These are phyloP conservation scores for Aspergillus cristatus DNA, from an alignment of 495 filamentous ascomycete genomes.

Conservation along the genomic window DNA sequence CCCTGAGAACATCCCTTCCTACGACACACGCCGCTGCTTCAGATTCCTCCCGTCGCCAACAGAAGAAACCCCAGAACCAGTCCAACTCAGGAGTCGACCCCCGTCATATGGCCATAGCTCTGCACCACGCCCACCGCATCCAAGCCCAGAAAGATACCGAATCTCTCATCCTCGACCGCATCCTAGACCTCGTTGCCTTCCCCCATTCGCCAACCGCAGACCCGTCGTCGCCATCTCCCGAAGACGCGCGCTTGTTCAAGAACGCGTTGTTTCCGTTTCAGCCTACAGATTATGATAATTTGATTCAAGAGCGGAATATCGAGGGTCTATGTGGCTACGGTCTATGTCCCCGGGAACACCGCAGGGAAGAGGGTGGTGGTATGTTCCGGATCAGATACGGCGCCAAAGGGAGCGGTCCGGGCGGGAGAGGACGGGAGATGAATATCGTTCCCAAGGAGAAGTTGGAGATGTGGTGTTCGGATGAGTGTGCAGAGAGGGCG, in stretches of 20 bases:
- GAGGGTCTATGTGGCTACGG: slow-evolving; percentile 71
- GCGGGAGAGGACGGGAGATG: slow-evolving; percentile 39
- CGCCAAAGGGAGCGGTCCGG: slow-evolving; percentile 41
- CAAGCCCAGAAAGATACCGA: slow-evolving; percentile 70
- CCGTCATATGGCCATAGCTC: slow-evolving; percentile 53
- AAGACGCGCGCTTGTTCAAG: slow-evolving; percentile 51
- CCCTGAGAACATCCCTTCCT: slow-evolving; percentile 43
- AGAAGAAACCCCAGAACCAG: slow-evolving; percentile 18
- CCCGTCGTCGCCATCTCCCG: slow-evolving; percentile 47
- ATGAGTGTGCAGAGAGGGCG: slow-evolving; percentile 65
- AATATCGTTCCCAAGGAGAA: slow-evolving; percentile 55
- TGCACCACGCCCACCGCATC: slow-evolving; percentile 72
- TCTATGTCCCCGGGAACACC: slow-evolving; percentile 55
- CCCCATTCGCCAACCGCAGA: slow-evolving; percentile 40
- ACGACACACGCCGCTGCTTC: slow-evolving; percentile 28
- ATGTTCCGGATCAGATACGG: slow-evolving; percentile 42
- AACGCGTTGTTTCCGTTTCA: slow-evolving; percentile 58
- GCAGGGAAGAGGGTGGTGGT: slow-evolving; percentile 29
- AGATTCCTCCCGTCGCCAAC: slow-evolving; percentile 22
- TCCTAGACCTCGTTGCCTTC: slow-evolving; percentile 56
- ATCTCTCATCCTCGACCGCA: slow-evolving; percentile 57
- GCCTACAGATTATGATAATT: slow-evolving; percentile 73
- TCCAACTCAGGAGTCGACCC: slow-evolving; percentile 34
- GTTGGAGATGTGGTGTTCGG: slow-evolving; percentile 82
- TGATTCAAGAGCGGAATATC: slow-evolving; percentile 80